Evolutionary conservation across 495 filamentous ascomycete genomes (phyloP).

Genomic region (Xylaria cubensis): DNA sequence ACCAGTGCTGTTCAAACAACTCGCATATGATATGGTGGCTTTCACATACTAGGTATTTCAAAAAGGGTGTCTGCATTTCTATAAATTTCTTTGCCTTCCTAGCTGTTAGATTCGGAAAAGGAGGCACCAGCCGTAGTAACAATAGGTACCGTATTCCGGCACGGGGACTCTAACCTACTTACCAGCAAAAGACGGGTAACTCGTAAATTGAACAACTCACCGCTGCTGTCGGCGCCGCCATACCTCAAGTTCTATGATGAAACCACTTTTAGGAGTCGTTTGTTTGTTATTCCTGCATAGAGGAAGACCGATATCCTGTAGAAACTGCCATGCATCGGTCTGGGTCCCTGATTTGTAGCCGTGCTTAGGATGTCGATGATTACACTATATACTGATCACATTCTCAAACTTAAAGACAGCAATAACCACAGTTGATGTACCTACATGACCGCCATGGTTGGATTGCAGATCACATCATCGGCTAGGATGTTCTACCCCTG

Average conservation of each 20-base stretch:
- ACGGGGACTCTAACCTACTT: too few species aligned
- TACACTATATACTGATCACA: background rate
- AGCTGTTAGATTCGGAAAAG: background rate
- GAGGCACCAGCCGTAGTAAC: background rate
- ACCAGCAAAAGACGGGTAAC: background rate
- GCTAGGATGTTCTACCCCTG: conserved; percentile 14
- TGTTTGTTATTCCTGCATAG: conserved; percentile 8
- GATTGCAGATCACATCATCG: background rate
- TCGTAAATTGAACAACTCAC: background rate
- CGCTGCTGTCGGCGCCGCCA: background rate
- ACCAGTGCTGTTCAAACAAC: background rate
- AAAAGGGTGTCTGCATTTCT: background rate
- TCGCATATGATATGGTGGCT: background rate
- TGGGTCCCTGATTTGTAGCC: background rate
- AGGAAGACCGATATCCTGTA: background rate
- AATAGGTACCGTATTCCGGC: background rate
- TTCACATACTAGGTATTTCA: background rate
- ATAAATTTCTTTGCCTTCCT: background rate
- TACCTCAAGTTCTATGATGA: background rate
- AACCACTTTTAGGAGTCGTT: background rate
- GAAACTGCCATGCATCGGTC: too few species aligned
- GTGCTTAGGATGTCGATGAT: background rate
- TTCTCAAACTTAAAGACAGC: background rate
- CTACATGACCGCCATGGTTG: background rate
- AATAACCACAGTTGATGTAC: background rate